A percentile compares a stretch with the other conserved stretches of the same genome.
Evolutionary conservation across 805 yeast genomes (phyloP).

Genomic region (Nakazawaea holstii): DNA sequence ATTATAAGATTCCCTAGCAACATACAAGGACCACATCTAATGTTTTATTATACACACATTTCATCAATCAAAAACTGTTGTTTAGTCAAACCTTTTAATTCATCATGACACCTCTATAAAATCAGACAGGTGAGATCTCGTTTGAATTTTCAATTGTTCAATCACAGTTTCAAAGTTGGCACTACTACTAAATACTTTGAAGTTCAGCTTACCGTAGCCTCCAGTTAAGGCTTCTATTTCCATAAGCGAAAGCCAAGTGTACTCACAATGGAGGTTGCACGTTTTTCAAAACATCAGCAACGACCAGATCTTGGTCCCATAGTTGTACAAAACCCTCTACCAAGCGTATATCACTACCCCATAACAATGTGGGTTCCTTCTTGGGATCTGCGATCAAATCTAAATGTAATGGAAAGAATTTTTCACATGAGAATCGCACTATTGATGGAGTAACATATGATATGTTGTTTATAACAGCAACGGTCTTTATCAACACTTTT

Average conservation of each 20-base stretch:
- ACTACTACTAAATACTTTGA: too few relatives aligned
- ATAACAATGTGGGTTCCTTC: slow-evolving; percentile 47
- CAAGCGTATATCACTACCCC: slow-evolving; percentile 48
- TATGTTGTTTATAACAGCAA: slow-evolving; percentile 36
- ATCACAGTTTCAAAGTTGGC: too few relatives aligned
- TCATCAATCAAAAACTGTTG: too few relatives aligned
- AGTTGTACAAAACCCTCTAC: slow-evolving; percentile 34
- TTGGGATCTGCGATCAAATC: slow-evolving; percentile 28
- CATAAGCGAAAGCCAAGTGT: background rate
- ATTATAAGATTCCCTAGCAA: too few relatives aligned
- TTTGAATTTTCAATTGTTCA: too few relatives aligned
- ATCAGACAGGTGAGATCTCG: too few relatives aligned
- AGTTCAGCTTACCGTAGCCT: too few relatives aligned
- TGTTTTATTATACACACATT: too few relatives aligned
- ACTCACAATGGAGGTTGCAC: slow-evolving; percentile 47
- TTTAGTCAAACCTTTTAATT: too few relatives aligned
- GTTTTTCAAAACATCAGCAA: slow-evolving; percentile 44
- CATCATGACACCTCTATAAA: too few relatives aligned
- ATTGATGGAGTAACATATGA: slow-evolving; percentile 47
- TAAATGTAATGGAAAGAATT: slow-evolving; percentile 43
- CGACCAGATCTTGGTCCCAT: slow-evolving; percentile 42
- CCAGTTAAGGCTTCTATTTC: too few relatives aligned
- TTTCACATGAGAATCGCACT: slow-evolving; percentile 43
- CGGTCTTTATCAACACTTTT: slow-evolving; percentile 29
- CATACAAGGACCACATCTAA: too few relatives aligned